Base-by-base conservation (phyloP, 225 moss, liverwort and hornwort genomes). In the Straminergon stramineum region DNA sequence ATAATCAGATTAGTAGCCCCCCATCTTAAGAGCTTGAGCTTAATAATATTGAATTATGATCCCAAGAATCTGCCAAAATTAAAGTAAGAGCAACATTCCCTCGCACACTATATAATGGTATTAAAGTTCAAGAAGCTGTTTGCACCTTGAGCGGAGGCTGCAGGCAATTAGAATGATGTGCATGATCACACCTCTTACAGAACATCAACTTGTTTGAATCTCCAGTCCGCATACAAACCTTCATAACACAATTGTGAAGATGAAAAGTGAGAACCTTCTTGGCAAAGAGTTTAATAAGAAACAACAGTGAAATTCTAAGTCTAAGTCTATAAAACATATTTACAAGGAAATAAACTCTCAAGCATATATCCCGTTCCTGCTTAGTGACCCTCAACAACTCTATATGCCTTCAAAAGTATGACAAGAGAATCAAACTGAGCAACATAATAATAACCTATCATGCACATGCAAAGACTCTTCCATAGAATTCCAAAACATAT, bases 181-280 rank as follows among this genome's bases (percentile, higher is more conserved):
- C 96, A 61, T 92, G 93, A 92, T 99, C 99, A 91, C 99, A 99
- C 88, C 97, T 95, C 89, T 99, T 99, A 90, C 99, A 99, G 88
- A 97, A 99, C 95, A 96, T 99, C 81, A 99, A 91, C 90, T 97
- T 99, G 90, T 96, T 95, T 71, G 96, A 84, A 84, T 99, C 99
- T 69, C 96, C 97, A 24, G 94, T 92, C 52, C 95, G 95, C 85
- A 93, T 94, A 92, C 99, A 99, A 71, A 95, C 97, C 96, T 96
- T 88, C 88, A 86, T 75, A 43, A 66, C 83, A 55, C 9, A 57
- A 26, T 81, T 81, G 32, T 51, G 69, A 87, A 21, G 82, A 66
- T 52, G 39, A 85, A 85, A 70, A 71, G 35, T 63, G 71, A 91
- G 82, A 82, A 79, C 71, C 79, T 51, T 73, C 83, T 88, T 70